phyloP scores from a whole-genome alignment of 805 yeast species.

The Wickerhamomyces canadensis region DNA sequence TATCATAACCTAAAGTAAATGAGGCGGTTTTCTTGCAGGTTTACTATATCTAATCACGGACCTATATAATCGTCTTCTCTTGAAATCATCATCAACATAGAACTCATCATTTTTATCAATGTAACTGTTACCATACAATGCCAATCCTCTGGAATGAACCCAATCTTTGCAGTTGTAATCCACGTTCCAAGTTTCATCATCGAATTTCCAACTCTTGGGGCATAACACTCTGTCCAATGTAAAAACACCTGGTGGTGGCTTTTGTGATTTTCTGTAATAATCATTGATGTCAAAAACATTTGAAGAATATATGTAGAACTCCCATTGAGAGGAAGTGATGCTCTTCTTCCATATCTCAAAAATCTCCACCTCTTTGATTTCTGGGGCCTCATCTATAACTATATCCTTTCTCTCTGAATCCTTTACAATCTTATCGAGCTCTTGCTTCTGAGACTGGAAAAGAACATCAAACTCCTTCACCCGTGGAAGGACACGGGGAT shows the following conservation, averaged over 20 bases:
- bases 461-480: conserved; percentile 19
- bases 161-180: conserved; percentile 52
- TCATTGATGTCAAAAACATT: conserved; percentile 49
- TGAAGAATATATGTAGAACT: conserved; percentile 50
- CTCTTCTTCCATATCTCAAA: conserved; percentile 71
- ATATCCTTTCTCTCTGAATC: conserved; percentile 43
- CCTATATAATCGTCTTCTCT: conserved; percentile 53
- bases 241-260: conserved; percentile 61
- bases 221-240: conserved; percentile 51
- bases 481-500: conserved; percentile 45
- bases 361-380: conserved; percentile 59
- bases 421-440: conserved; percentile 27
- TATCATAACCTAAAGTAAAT: conserved; percentile 9
- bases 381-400: conserved; percentile 66
- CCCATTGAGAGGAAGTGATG: conserved; percentile 55
- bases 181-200: conserved; percentile 57
- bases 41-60: conserved; percentile 43
- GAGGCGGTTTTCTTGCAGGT: conserved; percentile 30
- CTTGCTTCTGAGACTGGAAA: conserved; percentile 24
- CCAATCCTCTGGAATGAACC: conserved; percentile 41
- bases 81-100: conserved; percentile 40
- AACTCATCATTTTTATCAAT: conserved; percentile 43
- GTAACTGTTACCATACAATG: conserved; percentile 16
- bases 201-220: conserved; percentile 73
- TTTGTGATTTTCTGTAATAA: conserved; percentile 37